These are phyloP conservation scores for Salix udensis DNA, from an alignment of 345 rosid genomes.

Conservation along the genomic window DNA sequence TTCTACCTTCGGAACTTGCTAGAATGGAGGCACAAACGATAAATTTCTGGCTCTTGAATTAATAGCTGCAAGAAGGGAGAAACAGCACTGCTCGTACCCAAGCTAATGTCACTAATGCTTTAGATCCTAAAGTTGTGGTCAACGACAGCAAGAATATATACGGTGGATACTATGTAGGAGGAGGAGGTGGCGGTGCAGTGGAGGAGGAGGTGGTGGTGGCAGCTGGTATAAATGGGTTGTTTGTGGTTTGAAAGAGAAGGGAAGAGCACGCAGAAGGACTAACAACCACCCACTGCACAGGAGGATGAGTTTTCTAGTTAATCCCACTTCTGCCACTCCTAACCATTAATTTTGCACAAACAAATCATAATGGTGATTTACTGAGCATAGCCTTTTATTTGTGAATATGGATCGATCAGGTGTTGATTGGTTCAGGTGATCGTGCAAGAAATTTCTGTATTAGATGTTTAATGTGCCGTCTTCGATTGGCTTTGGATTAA, in stretches of 20 bases:
- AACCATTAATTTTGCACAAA: neutral
- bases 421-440: no score
- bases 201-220: neutral
- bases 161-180: no score
- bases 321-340: neutral
- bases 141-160: no score
- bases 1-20: neutral
- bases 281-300: neutral
- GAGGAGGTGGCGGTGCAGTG: no score
- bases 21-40: neutral
- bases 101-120: neutral
- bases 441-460: neutral
- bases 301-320: constrained; percentile 9
- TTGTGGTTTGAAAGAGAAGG: neutral
- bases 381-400: neutral
- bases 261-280: neutral
- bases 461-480: neutral
- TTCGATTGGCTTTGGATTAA: neutral
- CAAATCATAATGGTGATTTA: neutral
- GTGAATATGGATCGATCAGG: neutral
- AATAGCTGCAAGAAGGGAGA: neutral
- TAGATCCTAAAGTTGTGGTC: neutral
- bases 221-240: neutral
- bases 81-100: neutral
- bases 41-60: neutral